Evolutionary conservation across 805 yeast species (phyloP).

Genomic region (Cyberlindnera mrakii): DNA sequence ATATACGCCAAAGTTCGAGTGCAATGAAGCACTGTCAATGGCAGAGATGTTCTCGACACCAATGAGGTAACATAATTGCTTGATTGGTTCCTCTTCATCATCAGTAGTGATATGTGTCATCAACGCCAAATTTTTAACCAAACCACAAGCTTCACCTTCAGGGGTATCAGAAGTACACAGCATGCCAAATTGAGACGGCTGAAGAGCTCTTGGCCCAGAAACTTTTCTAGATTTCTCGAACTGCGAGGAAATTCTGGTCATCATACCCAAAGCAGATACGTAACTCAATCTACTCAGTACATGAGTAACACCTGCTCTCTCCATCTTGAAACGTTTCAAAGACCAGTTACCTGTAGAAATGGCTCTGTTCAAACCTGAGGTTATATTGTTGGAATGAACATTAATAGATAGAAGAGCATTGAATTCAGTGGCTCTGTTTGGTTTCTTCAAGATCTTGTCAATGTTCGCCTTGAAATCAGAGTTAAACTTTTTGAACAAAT

Average conservation of each 20-base stretch:
- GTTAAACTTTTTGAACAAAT: conserved; percentile 93
- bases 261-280: conserved; percentile 96
- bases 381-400: conserved; percentile 87
- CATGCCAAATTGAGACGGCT: conserved; percentile 99
- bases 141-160: conserved; percentile 99
- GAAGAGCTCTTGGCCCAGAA: conserved; percentile 97
- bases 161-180: conserved; percentile 98
- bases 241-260: conserved; percentile 99
- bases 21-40: conserved; percentile 78
- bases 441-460: conserved; percentile 89
- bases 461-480: conserved; percentile 90
- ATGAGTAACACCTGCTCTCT: conserved; percentile 98
- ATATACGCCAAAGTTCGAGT: conserved; percentile 77
- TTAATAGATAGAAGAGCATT: conserved; percentile 88
- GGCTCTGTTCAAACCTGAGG: conserved; percentile 92
- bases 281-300: conserved; percentile 87
- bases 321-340: conserved; percentile 97
- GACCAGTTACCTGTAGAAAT: conserved; percentile 99
- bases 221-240: conserved; percentile 97
- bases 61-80: conserved; percentile 64
- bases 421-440: conserved; percentile 90
- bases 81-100: conserved; percentile 89
- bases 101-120: conserved; percentile 99
- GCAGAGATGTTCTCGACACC: conserved; percentile 86
- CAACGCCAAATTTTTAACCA: conserved; percentile 91